Evolutionary conservation across 805 yeast genomes (phyloP).

Genomic region (Candida ipomoeae): DNA sequence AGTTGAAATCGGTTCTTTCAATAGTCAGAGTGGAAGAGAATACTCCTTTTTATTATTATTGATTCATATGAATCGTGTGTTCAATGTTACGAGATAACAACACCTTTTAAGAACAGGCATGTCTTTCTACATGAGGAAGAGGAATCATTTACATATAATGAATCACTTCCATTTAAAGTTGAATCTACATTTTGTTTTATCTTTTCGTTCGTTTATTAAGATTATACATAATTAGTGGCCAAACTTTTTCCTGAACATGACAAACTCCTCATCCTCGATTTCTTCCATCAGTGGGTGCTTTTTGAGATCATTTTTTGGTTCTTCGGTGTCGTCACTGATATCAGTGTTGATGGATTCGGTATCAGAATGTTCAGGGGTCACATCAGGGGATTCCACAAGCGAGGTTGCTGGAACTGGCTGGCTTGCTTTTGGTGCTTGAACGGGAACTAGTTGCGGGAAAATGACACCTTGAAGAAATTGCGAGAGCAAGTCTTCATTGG

Average conservation of each 20-base stretch:
- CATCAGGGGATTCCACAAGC: background rate
- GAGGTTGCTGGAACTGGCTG: background rate
- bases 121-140: no score
- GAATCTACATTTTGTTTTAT: background rate
- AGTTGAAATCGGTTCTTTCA: no score
- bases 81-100: no score
- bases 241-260: conserved; percentile 37
- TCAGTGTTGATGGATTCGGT: conserved; percentile 13
- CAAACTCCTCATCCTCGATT: conserved; percentile 35
- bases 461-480: conserved; percentile 3
- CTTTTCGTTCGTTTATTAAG: background rate
- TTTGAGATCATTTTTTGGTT: conserved; percentile 7
- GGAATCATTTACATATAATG: no score
- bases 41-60: no score
- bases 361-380: conserved; percentile 4
- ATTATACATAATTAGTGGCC: conserved; percentile 15
- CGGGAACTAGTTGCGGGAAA: conserved; percentile 2
- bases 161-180: no score
- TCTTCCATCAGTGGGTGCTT: conserved; percentile 23
- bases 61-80: no score
- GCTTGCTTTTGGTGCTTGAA: background rate
- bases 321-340: background rate
- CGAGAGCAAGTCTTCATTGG: conserved; percentile 1
- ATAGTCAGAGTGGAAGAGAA: no score
- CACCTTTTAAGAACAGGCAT: no score